A percentile compares a stretch with the other conserved stretches of the same genome.
Conservation (phyloP, 306 rosid genomes). For the Gleditsia sinensis region DNA sequence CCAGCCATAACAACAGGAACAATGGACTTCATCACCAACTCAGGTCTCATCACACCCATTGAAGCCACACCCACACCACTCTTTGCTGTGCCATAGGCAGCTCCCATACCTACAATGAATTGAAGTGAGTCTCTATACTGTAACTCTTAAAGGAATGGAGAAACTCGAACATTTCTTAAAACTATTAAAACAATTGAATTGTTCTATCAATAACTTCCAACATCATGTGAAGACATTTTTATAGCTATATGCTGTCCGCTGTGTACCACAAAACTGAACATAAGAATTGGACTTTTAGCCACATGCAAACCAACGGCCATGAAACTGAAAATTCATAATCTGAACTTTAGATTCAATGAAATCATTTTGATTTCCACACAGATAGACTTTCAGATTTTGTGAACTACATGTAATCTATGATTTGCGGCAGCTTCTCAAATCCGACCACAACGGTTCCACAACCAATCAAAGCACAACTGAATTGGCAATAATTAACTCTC, state of each 20-base stretch:
- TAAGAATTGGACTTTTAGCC: background rate
- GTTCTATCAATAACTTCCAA: conserved; percentile 1
- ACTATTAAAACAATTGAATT: background rate
- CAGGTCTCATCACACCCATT: conserved; percentile 96
- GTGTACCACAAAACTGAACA: background rate
- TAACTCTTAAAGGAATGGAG: background rate
- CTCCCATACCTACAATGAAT: conserved; percentile 80
- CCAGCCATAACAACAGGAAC: conserved; percentile 97
- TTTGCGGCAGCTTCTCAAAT: background rate
- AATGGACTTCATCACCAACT: conserved; percentile 87
- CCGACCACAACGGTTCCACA: background rate
- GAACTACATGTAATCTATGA: background rate
- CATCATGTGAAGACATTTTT: background rate
- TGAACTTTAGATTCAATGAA: background rate
- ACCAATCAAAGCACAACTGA: conserved; percentile 16
- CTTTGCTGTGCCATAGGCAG: conserved; percentile 89
- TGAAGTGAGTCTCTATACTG: background rate
- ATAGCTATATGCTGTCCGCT: background rate
- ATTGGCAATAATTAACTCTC: conserved; percentile 7
- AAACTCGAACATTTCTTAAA: background rate
- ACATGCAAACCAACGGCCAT: background rate
- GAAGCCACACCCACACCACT: conserved; percentile 95
- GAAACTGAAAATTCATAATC: background rate
- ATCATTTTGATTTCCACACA: background rate
- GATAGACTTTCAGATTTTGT: background rate